These are phyloP conservation scores for Capronia americana DNA, from an alignment of 2,329 filamentous ascomycete species.

Conservation along the genomic window DNA sequence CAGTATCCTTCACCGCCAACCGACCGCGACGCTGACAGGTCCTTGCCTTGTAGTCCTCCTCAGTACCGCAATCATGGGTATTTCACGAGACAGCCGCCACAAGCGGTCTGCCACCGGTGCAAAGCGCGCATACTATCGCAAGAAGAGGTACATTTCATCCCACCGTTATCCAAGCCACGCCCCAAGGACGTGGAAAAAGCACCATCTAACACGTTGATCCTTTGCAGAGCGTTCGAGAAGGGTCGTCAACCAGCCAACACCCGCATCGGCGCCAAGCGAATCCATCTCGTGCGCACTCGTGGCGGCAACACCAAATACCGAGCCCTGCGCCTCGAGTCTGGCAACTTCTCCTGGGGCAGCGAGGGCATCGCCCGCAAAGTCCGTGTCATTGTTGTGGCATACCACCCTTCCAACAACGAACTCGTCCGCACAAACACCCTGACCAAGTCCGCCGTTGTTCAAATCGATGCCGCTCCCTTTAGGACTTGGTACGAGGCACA, in stretches of 20 bases:
- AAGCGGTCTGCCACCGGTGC: slow-evolving; percentile 99
- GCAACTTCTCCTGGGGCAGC: slow-evolving; percentile 99
- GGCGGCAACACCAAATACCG: slow-evolving; percentile 99
- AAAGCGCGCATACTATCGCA: slow-evolving; percentile 90
- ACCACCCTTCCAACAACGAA: slow-evolving; percentile 99
- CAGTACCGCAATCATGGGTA: slow-evolving; percentile 92
- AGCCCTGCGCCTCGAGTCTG: slow-evolving; percentile 95
- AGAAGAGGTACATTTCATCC: slow-evolving; percentile 58
- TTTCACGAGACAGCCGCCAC: slow-evolving; percentile 99
- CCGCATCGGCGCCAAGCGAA: slow-evolving; percentile 95
- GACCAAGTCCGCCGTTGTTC: slow-evolving; percentile 97
- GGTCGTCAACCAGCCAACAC: slow-evolving; percentile 99
- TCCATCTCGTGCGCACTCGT: slow-evolving; percentile 95
- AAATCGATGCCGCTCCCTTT: slow-evolving; percentile 98
- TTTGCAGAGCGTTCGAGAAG: slow-evolving; percentile 99
- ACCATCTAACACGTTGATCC: slow-evolving; percentile 43
- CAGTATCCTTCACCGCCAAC: not conserved
- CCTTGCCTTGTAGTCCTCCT: slow-evolving; percentile 46
- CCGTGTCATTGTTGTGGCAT: slow-evolving; percentile 97
- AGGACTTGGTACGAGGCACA: slow-evolving; percentile 99
- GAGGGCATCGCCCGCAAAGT: slow-evolving; percentile 98
- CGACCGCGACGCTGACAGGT: slow-evolving; percentile 16
- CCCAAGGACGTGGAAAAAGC: not conserved
- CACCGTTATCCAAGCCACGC: not conserved
- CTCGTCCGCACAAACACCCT: slow-evolving; percentile 99